These are phyloP conservation scores for Entomortierella lignicola DNA, from an alignment of 192 early-diverging fungal species.

Conservation along the genomic window DNA sequence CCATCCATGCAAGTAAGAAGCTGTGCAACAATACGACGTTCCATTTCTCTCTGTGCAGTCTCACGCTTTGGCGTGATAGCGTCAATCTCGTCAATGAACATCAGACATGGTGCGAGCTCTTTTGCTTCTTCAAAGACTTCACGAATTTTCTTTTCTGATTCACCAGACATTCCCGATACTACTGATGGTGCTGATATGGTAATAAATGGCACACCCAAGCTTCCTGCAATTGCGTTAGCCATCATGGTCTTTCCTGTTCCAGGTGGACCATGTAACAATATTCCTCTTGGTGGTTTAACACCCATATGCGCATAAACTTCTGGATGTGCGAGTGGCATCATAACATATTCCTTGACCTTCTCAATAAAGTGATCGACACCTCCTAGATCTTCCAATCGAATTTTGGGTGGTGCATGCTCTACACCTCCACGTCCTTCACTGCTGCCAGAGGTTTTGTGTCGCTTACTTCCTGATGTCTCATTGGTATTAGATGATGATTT, in stretches of 20 bases:
- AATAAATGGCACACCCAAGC: constrained; percentile 90
- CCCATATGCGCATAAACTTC: constrained; percentile 94
- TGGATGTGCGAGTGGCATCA: constrained; percentile 93
- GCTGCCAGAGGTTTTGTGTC: constrained; percentile 26
- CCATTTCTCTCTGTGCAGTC: constrained; percentile 94
- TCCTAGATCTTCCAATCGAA: constrained; percentile 76
- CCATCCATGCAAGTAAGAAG: constrained; percentile 96
- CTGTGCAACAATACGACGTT: constrained; percentile 96
- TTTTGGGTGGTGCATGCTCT: constrained; percentile 50
- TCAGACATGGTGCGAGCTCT: constrained; percentile 85
- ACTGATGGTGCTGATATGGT: constrained; percentile 95
- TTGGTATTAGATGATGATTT: constrained; percentile 29
- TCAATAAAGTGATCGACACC: constrained; percentile 93
- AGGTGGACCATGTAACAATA: constrained; percentile 95
- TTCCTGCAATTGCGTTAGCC: constrained; percentile 97
- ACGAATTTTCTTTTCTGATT: constrained; percentile 97
- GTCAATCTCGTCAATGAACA: constrained; percentile 99
- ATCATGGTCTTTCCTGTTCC: constrained; percentile 97
- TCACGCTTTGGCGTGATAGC: constrained; percentile 93
- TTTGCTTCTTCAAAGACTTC: constrained; percentile 98
- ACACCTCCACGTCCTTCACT: constrained; percentile 26
- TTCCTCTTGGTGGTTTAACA: constrained; percentile 93
- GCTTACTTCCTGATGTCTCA: constrained; percentile 30
- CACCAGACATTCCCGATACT: constrained; percentile 98
- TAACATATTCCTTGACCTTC: constrained; percentile 92